These are phyloP conservation scores for Leccinum incarnatum DNA, from an alignment of 768 basidiomycete species.

Conservation along the genomic window DNA sequence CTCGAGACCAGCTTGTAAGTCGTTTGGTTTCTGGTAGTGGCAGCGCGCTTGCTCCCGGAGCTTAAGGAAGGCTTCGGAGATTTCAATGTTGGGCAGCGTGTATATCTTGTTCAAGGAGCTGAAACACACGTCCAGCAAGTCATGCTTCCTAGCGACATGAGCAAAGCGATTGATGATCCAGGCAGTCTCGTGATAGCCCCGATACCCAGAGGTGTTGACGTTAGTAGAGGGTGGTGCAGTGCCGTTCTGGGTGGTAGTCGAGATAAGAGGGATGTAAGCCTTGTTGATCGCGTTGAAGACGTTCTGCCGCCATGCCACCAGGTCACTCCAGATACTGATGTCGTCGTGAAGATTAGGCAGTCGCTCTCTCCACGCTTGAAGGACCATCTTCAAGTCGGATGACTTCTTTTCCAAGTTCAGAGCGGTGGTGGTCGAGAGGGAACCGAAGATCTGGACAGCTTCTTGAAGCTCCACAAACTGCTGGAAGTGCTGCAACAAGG, in stretches of 20 bases:
- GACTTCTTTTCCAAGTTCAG: constrained; percentile 93
- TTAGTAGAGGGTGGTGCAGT: constrained; percentile 51
- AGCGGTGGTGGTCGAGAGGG: constrained; percentile 80
- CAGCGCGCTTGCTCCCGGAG: constrained; percentile 97
- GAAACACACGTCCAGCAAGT: constrained; percentile 94
- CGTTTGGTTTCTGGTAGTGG: constrained; percentile 93
- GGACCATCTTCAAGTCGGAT: constrained; percentile 91
- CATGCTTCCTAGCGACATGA: constrained; percentile 96
- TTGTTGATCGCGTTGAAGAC: constrained; percentile 97
- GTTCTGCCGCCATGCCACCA: constrained; percentile 99
- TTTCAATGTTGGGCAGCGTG: constrained; percentile 98
- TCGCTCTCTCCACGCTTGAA: constrained; percentile 96
- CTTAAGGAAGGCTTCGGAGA: constrained; percentile 98
- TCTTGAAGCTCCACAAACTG: constrained; percentile 98
- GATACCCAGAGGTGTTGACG: constrained; percentile 83
- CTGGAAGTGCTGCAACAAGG: constrained; percentile 95
- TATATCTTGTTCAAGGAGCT: constrained; percentile 96
- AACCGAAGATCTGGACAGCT: constrained; percentile 91
- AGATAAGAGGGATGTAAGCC: constrained; percentile 89
- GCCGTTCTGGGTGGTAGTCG: constrained; percentile 48
- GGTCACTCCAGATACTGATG: constrained; percentile 97
- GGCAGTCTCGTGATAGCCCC: constrained; percentile 98
- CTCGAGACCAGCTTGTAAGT: constrained; percentile 91
- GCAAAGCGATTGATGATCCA: constrained; percentile 99
- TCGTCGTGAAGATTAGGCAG: constrained; percentile 95